phyloP scores from a whole-genome alignment of 2,329 filamentous ascomycete genomes.

The Venturia aucupariae region DNA sequence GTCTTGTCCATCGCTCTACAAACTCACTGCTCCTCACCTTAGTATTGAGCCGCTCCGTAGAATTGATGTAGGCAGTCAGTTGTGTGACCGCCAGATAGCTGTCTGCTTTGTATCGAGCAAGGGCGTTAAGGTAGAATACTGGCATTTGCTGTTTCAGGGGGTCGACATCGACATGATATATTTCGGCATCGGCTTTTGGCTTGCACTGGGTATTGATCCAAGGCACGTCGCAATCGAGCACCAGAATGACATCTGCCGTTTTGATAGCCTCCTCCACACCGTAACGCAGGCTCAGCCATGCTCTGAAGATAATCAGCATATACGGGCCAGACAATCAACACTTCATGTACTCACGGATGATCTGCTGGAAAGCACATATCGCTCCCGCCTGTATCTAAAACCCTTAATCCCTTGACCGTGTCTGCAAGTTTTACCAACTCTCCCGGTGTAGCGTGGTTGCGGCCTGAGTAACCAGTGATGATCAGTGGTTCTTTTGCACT shows the following conservation, averaged over 20 bases:
- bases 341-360: slow-evolving; percentile 10
- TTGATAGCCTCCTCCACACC: slow-evolving; percentile 65
- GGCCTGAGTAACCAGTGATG: slow-evolving; percentile 61
- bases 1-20: slow-evolving; percentile 40
- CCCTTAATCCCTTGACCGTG: slow-evolving; percentile 57
- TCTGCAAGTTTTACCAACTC: slow-evolving; percentile 60
- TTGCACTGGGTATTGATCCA: slow-evolving; percentile 77
- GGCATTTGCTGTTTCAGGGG: slow-evolving; percentile 56
- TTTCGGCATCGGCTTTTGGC: slow-evolving; percentile 46
- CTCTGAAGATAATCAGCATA: slow-evolving; percentile 17
- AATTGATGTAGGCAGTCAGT: slow-evolving; percentile 52
- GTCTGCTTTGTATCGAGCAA: slow-evolving; percentile 43
- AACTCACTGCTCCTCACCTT: slow-evolving; percentile 35
- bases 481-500: slow-evolving; percentile 58
- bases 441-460: slow-evolving; percentile 54
- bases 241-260: slow-evolving; percentile 73
- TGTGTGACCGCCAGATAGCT: slow-evolving; percentile 55
- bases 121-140: slow-evolving; percentile 46
- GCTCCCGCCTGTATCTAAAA: slow-evolving; percentile 67
- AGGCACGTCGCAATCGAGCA: slow-evolving; percentile 83
- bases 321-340: neutral
- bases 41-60: slow-evolving; percentile 33
- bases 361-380: slow-evolving; percentile 74
- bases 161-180: slow-evolving; percentile 58
- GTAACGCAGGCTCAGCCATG: slow-evolving; percentile 55